Conservation (phyloP, 2,329 filamentous ascomycete species). For the Rhinocladiella similis region DNA sequence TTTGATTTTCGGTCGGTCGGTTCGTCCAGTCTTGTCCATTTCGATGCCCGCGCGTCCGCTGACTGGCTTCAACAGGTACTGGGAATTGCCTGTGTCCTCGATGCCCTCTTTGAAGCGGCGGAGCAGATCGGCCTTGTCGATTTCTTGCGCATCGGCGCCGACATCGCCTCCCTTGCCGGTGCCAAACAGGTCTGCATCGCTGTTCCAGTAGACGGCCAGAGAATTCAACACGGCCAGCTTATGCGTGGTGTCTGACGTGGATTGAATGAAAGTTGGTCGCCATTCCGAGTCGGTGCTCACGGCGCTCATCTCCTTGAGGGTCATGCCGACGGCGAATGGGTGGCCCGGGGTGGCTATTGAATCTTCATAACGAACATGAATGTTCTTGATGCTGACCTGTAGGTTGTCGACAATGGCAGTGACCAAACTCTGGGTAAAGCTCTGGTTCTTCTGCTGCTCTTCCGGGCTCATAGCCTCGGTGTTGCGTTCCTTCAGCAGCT, state of each 20-base stretch:
- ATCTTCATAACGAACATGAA: slow-evolving; percentile 97
- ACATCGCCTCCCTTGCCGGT: slow-evolving; percentile 72
- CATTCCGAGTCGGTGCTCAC: slow-evolving; percentile 94
- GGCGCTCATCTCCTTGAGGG: slow-evolving; percentile 93
- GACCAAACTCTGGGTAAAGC: slow-evolving; percentile 90
- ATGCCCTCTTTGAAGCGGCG: slow-evolving; percentile 77
- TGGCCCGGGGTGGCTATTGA: slow-evolving; percentile 92
- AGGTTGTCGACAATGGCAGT: slow-evolving; percentile 98
- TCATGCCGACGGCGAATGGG: slow-evolving; percentile 89
- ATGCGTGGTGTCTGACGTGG: slow-evolving; percentile 78
- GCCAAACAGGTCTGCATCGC: slow-evolving; percentile 80
- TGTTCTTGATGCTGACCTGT: slow-evolving; percentile 96
- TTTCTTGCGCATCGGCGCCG: slow-evolving; percentile 57
- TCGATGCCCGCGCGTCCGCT: slow-evolving; percentile 93
- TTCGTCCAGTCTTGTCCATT: slow-evolving; percentile 86
- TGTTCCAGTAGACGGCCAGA: slow-evolving; percentile 97
- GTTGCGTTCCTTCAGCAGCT: slow-evolving; percentile 87
- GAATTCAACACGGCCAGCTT: slow-evolving; percentile 91
- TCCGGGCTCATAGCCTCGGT: slow-evolving; percentile 92
- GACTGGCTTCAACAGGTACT: slow-evolving; percentile 95
- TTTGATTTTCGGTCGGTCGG: slow-evolving; percentile 80
- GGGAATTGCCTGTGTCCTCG: slow-evolving; percentile 72
- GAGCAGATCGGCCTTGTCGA: slow-evolving; percentile 75
- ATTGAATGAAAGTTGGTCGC: slow-evolving; percentile 94
- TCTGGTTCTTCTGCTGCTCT: slow-evolving; percentile 96